Base-by-base conservation (phyloP, 2,329 filamentous ascomycete species). In the Epichloe gansuensis region DNA sequence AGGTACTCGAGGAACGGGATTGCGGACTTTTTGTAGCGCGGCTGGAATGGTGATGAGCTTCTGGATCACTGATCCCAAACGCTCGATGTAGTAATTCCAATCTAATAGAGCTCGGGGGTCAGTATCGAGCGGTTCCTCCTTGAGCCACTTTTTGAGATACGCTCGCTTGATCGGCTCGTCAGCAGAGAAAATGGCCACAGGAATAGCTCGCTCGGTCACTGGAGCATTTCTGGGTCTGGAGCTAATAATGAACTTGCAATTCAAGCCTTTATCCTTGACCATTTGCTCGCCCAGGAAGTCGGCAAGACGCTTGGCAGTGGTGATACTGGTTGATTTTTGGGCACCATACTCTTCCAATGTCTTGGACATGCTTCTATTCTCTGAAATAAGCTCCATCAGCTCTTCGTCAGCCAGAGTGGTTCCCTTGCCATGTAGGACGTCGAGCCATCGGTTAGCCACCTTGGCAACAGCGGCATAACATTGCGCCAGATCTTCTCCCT, bases 211-310 rank as follows among this genome's bases (percentile, higher is more conserved):
- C 59, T 98, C 94, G 0, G 93, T 98, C 55, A 98, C 90, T 2
- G 93, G 91, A 0, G 91, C 88, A 62, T 87, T 87, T 62, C 83
- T 87, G 4, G 93, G 93, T 56, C 79, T 81, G 13, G 89, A 79
- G 49, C 90, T 95, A 63, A 99, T 96, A 66, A 99, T 96, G 68
- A 97, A 99, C 70, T 97, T 97, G 82, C 93, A 99, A 72, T 98
- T 98, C 60, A 99, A 69, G 3, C 93, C 93, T 68, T 97, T 98
- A 70, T 99, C 94, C 64, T 98, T 98, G 61, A 96, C 84, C 94
- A 99, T 99, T 64, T 95, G 89, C 65, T 96, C 91, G 38, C 93
- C 93, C 56, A 99, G 66, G 64, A 99, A 99, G 63, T 98, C 93
- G 38, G 93, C 93, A 42, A 99, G 71, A 56, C 93, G 89, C 62